Evolutionary conservation across 2,329 filamentous ascomycete genomes (phyloP).

Genomic region (Nectriaceae sp.): DNA sequence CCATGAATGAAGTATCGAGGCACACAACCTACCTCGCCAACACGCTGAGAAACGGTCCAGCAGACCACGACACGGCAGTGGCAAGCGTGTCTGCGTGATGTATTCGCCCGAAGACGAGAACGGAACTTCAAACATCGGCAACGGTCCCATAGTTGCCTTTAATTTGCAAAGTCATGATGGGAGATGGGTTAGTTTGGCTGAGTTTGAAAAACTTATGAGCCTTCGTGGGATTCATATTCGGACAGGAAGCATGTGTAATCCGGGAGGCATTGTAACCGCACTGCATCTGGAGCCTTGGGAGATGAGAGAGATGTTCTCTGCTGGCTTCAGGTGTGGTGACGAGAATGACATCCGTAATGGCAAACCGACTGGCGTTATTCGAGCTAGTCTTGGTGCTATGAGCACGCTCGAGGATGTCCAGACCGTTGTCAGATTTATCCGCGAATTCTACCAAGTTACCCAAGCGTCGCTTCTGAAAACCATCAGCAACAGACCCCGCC

Average conservation of each 20-base stretch:
- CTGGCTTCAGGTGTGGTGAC: slow-evolving; percentile 80
- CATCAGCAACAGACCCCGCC: not conserved
- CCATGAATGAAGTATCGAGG: slow-evolving; percentile 70
- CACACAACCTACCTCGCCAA: slow-evolving; percentile 69
- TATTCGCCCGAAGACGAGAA: slow-evolving; percentile 50
- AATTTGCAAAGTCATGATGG: slow-evolving; percentile 72
- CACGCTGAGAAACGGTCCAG: slow-evolving; percentile 57
- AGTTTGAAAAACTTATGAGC: slow-evolving; percentile 83
- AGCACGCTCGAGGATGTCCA: slow-evolving; percentile 76
- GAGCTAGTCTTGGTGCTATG: slow-evolving; percentile 88
- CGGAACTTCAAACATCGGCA: slow-evolving; percentile 36
- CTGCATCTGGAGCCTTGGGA: slow-evolving; percentile 79
- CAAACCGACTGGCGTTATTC: slow-evolving; percentile 84
- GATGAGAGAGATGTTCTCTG: slow-evolving; percentile 80
- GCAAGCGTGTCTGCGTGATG: slow-evolving; percentile 62
- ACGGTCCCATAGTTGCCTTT: slow-evolving; percentile 81
- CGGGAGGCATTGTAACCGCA: slow-evolving; percentile 76
- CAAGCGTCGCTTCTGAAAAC: not conserved
- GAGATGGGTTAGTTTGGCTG: slow-evolving; percentile 76
- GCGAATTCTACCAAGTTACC: slow-evolving; percentile 54
- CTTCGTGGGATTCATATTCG: slow-evolving; percentile 81
- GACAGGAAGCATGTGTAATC: slow-evolving; percentile 89
- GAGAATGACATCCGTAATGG: slow-evolving; percentile 81
- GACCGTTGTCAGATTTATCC: slow-evolving; percentile 69
- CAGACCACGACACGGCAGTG: slow-evolving; percentile 74